phyloP scores from a whole-genome alignment of 768 basidiomycete species.

The Suillus cothurnatus region DNA sequence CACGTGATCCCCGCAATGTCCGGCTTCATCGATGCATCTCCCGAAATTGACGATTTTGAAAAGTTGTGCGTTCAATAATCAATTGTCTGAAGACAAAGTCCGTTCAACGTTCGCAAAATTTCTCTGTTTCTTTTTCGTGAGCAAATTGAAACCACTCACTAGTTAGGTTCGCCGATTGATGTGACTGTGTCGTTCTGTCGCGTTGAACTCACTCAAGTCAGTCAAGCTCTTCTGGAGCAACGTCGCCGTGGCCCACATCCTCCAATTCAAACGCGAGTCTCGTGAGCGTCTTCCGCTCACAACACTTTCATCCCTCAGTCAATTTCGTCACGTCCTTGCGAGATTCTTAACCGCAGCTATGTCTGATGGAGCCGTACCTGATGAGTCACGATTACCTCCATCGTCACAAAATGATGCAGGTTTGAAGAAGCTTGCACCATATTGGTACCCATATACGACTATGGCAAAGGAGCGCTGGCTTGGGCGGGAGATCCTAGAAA shows the following conservation, averaged over 20 bases:
- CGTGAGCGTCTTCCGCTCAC: slow-evolving; percentile 44
- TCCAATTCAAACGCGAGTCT: slow-evolving; percentile 25
- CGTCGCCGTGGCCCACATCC: slow-evolving; percentile 33
- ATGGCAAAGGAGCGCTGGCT: slow-evolving; percentile 94
- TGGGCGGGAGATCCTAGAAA: slow-evolving; percentile 83
- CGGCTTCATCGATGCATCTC: too few species aligned
- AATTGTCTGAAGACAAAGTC: too few species aligned
- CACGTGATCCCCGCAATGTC: too few species aligned
- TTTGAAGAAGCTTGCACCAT: slow-evolving; percentile 81
- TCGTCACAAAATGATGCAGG: slow-evolving; percentile 31
- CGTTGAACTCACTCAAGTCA: slow-evolving; percentile 6
- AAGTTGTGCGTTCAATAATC: too few species aligned
- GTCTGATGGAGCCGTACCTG: slow-evolving; percentile 33
- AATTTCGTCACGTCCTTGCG: slow-evolving; percentile 58
- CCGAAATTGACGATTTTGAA: too few species aligned
- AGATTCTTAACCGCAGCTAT: slow-evolving; percentile 56
- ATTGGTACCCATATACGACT: slow-evolving; percentile 93
- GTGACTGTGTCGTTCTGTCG: background rate
- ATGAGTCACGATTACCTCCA: slow-evolving; percentile 22
- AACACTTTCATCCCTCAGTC: slow-evolving; percentile 49
- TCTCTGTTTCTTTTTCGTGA: background rate
- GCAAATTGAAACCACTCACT: background rate
- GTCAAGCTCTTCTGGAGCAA: slow-evolving; percentile 23
- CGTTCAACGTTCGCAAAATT: background rate
- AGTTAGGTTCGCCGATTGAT: background rate